Evolutionary conservation across 768 basidiomycete genomes (phyloP), one percentile per base, ranked within the genome.

Genomic region (Rickenella mellea): DNA sequence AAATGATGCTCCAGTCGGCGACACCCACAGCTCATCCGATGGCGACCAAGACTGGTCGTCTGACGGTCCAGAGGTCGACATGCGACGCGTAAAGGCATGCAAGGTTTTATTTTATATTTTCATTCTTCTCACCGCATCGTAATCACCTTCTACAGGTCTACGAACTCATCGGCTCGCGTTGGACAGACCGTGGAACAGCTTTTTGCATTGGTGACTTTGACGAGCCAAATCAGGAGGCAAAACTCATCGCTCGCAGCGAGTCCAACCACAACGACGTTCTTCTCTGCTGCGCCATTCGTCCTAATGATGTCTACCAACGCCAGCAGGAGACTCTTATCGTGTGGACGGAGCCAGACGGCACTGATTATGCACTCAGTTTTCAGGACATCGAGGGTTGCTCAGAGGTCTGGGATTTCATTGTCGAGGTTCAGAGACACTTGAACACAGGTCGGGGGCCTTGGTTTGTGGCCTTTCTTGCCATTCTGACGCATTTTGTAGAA

Each of bases 271-370:
- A 77, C 49, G 71, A 81, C 40, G 68, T 87, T 54, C 78, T 91
- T 49, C 73, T 91, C 30, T 77, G 79, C 10, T 84, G 83, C n/a
- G 76, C 77, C 14, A 88, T 89, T 50, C 80, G 84, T 40, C 74
- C 77, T 28, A 84, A 74, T 59, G 87, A 88, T 57, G 87, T 89
- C 30, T 89, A 91, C 60, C 86, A 87, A 55, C 73, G 81, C 35
- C 85, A 90, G 55, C 85, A 89, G 70, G 94, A 97, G 56, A 99
- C 96, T 10, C 74, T 99, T 37, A 97, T 99, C 52, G 94, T 97
- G 15, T 99, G 96, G 96, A 98, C 94, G 3, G 94, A 98, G 58
- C 86, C 89, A 1, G 83, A 88, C 48, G 88, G 89, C 22, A 79
- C 85, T 27, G 96, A 99, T 61, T 93, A 96, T 57, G 94, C 94